These are phyloP conservation scores for Mortierella sp. DNA, from an alignment of 371 early-diverging fungal species.

Conservation along the genomic window DNA sequence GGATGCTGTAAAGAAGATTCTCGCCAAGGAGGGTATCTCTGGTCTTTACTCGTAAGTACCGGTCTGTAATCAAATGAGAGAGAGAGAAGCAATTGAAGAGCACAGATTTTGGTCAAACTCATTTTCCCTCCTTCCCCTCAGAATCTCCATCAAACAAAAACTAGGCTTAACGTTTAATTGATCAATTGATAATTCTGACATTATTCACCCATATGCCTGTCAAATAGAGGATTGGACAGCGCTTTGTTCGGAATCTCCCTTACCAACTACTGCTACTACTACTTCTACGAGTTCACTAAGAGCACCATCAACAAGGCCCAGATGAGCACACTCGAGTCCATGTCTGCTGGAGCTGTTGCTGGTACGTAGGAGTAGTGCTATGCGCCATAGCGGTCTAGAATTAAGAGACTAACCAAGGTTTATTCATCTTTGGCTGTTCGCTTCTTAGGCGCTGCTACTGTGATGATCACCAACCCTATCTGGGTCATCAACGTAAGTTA, in stretches of 20 bases:
- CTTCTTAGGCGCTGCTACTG: slow-evolving; percentile 79
- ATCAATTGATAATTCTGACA: too few relatives aligned
- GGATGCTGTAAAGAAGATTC: slow-evolving; percentile 88
- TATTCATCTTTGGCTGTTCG: not conserved
- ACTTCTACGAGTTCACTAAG: slow-evolving; percentile 95
- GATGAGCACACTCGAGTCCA: slow-evolving; percentile 88
- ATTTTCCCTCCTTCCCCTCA: too few relatives aligned
- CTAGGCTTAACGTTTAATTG: too few relatives aligned
- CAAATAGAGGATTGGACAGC: slow-evolving; percentile 89
- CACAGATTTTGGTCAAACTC: too few relatives aligned
- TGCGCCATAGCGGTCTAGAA: too few relatives aligned
- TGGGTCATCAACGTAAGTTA: slow-evolving; percentile 95
- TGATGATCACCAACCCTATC: slow-evolving; percentile 94
- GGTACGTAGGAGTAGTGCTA: slow-evolving; percentile 62
- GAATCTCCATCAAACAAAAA: too few relatives aligned
- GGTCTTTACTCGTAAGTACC: slow-evolving; percentile 90
- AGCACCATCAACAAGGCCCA: slow-evolving; percentile 81
- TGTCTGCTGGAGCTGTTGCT: slow-evolving; percentile 94
- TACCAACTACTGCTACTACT: slow-evolving; percentile 96
- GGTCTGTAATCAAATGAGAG: not conserved
- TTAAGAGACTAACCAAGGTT: not conserved
- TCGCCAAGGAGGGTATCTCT: slow-evolving; percentile 88
- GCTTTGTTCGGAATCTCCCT: slow-evolving; percentile 96
- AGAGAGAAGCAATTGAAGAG: not conserved
- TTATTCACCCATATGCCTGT: not conserved